Evolutionary conservation across 2,329 filamentous ascomycete genomes (phyloP), one percentile per base, ranked within the genome.

Genomic region (Colletotrichum incanum): DNA sequence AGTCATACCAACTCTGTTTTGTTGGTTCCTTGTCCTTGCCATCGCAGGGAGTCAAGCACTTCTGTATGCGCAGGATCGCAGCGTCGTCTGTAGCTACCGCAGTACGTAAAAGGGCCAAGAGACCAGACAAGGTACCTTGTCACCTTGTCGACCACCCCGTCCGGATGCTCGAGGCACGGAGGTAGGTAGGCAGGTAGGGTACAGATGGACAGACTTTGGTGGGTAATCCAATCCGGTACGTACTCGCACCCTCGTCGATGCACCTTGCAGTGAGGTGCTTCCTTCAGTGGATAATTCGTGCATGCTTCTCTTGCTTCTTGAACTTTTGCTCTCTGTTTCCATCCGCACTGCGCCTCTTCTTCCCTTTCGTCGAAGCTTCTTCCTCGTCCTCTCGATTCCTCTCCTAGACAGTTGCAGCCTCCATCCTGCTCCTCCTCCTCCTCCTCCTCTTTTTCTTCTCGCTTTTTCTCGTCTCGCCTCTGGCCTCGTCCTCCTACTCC

Each of bases 1-100:
- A 60, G 58, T 60, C 41, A 23, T 45, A 28, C 18, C 58, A 60
- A 60, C 58, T 45, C 26, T 60, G 41, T 47, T 60, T 45, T 43
- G 26, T 34, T 4, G 9, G 26, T 47, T 34, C 39, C 41, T 60
- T 60, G 58, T 18, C 41, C 58, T 31, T 47, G 58, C 26, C 6
- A 43, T 60, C 12, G 18, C 56, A 28, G 43, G 39, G 56, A 59
- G 50, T n/a, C 50, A 54, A 54, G 37, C 14, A 49, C 9, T 23
- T 23, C 5, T 3, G n/a, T 16, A 50, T 26, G 23, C 26, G n/a
- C 39, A 28, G 20, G 56, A 60, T 18, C 39, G 8, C 16, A 26
- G 39, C 43, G 16, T 34, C 2, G 23, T 34, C 2, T 34, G 28
- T 18, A 26, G 26, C 28, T 31, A n/a, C 26, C 50, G 12, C 20